phyloP scores from a whole-genome alignment of 2,329 filamentous ascomycete species.

The Trichoderma sp. region DNA sequence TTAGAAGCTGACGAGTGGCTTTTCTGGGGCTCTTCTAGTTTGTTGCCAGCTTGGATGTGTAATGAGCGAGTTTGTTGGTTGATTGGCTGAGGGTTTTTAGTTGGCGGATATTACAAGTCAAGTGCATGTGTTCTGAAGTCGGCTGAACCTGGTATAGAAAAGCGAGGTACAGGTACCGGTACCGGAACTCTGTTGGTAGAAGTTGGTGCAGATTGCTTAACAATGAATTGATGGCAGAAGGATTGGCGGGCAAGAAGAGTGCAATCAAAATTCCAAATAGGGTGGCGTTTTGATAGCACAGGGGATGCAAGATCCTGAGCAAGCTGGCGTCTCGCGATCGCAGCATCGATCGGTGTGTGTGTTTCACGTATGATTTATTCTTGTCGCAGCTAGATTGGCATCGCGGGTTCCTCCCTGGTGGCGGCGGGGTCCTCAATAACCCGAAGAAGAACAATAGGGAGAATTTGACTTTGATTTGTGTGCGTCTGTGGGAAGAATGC shows the following conservation, averaged over 20 bases:
- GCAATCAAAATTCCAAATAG: neutral
- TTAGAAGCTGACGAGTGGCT: slow-evolving; percentile 9
- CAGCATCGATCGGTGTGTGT: neutral
- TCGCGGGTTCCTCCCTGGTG: neutral
- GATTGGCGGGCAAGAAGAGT: neutral
- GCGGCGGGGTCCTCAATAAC: neutral
- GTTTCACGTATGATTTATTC: slow-evolving; percentile 9
- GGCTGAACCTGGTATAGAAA: neutral
- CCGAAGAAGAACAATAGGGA: neutral
- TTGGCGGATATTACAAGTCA: neutral
- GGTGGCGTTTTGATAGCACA: neutral
- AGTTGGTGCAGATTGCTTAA: neutral
- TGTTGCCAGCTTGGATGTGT: neutral
- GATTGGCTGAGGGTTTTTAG: neutral
- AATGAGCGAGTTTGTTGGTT: neutral
- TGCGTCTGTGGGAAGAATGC: neutral
- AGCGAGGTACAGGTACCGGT: neutral
- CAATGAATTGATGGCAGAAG: too few species aligned
- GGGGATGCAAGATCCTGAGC: too few species aligned
- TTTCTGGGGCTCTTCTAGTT: neutral
- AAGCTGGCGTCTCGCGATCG: neutral
- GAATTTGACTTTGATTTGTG: neutral
- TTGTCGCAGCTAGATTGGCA: slow-evolving; percentile 9
- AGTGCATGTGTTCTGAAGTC: neutral
- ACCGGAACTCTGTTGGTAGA: neutral